These are phyloP conservation scores for Hansenula lynferdii DNA, from an alignment of 1,139 yeast genomes.

Conservation along the genomic window DNA sequence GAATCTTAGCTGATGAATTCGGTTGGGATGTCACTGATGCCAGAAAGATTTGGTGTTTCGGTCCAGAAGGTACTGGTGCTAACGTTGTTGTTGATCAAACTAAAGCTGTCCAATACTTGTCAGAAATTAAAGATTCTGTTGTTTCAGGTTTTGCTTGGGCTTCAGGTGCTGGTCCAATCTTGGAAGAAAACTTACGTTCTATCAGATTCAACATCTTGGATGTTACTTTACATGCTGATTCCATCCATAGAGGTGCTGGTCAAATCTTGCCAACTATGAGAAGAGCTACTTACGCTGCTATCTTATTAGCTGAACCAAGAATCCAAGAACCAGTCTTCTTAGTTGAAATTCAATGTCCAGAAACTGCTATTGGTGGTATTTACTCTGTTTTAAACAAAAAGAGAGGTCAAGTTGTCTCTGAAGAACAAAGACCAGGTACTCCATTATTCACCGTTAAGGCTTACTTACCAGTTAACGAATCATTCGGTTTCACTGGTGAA, in stretches of 20 bases:
- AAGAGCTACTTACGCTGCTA: slow-evolving; percentile 98
- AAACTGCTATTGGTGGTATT: slow-evolving; percentile 99
- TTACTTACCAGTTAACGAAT: slow-evolving; percentile 99
- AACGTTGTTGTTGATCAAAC: slow-evolving; percentile 99
- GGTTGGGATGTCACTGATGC: slow-evolving; percentile 99
- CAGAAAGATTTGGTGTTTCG: slow-evolving; percentile 99
- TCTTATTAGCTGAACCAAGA: slow-evolving; percentile 98
- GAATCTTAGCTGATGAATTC: slow-evolving; percentile 97
- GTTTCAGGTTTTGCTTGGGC: slow-evolving; percentile 99
- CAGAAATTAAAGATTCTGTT: slow-evolving; percentile 99
- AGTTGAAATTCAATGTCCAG: slow-evolving; percentile 99
- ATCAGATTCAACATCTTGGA: slow-evolving; percentile 97
- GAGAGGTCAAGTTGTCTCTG: slow-evolving; percentile 99
- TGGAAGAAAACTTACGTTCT: slow-evolving; percentile 96
- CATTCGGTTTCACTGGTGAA: slow-evolving; percentile 99
- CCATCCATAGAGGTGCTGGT: slow-evolving; percentile 99
- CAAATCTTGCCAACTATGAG: slow-evolving; percentile 99
- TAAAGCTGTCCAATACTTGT: slow-evolving; percentile 99
- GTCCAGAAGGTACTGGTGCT: slow-evolving; percentile 99
- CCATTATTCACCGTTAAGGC: slow-evolving; percentile 99
- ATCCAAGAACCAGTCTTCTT: slow-evolving; percentile 99
- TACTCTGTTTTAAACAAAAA: slow-evolving; percentile 99
- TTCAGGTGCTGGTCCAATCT: slow-evolving; percentile 98
- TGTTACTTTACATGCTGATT: slow-evolving; percentile 99
- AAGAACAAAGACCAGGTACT: slow-evolving; percentile 99